Evolutionary conservation across 495 filamentous ascomycete species (phyloP), one percentile per base, ranked within the genome.

Genomic region (Neurospora sp.): DNA sequence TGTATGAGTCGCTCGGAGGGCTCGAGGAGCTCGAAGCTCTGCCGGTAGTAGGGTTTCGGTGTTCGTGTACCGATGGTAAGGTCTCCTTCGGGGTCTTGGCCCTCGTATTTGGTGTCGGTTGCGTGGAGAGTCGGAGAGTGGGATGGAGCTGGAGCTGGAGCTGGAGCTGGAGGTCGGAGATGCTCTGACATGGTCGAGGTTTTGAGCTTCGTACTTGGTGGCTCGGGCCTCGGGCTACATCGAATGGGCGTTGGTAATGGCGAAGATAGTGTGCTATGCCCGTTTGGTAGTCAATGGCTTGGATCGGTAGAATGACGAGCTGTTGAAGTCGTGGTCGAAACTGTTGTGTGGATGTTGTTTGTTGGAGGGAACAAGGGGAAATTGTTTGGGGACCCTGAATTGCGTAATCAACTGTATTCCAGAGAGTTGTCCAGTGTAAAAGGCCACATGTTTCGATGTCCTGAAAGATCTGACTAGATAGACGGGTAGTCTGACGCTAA

Each of bases 1-100:
- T 71, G 68, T 12, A 74, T 38, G 22, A 83, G 68, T 16, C 77
- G 78, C 44, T 82, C 78, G 39, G 82, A 82, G 38, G 82, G 81
- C 59, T 86, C 83, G 76, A 83, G 81, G 40, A 88, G 79, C 72
- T 88, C 86, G 40, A 77, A 81, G 72, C 80, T 82, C 68, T 84
- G 87, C 73, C 87, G 88, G 76, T 89, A 86, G 76, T 94, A 94
- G 8, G 92, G 92, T 82, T 94, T 91, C 46, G 92, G 92, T 48
- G 92, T 93, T 77, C 91, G 90, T 70, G 90, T 91, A 66, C 89
- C 85, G 41, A 84, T 80, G 78, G 88, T 85, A 73, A 88, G 76
- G 27, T 72, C 73, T 66, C 72, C 73, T 27, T 74, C 38, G 44
- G 70, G 68, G 7, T 83, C 78, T 42, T 80, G 78, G 7, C 16